A percentile compares a stretch with the other conserved stretches of the same genome.
Evolutionary conservation across 1,284 basidiomycete genomes (phyloP).

Genomic region (Xanthoconium separans): DNA sequence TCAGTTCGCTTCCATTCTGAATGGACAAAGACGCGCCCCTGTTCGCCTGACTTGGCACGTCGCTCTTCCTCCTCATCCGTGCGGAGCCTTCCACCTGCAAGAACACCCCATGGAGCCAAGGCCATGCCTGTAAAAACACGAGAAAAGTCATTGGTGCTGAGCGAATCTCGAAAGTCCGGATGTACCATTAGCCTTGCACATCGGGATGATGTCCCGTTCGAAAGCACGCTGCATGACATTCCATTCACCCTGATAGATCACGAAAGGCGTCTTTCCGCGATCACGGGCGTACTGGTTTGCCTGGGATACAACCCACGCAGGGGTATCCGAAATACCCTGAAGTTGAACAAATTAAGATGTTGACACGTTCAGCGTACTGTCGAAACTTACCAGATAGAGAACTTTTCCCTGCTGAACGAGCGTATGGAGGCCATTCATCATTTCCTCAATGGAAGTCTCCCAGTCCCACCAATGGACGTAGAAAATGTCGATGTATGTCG

Average conservation of each 20-base stretch:
- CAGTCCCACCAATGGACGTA: conserved; percentile 14
- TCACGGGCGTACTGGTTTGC: conserved; percentile 40
- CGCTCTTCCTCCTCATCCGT: conserved; percentile 31
- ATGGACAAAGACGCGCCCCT: conserved; percentile 15
- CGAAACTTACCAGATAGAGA: conserved; percentile 38
- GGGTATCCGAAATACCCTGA: conserved; percentile 39
- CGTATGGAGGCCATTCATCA: conserved; percentile 44
- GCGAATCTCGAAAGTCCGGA: background rate
- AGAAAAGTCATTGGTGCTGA: background rate
- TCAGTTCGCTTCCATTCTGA: conserved; percentile 29
- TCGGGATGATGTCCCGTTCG: conserved; percentile 55
- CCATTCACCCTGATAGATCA: conserved; percentile 57
- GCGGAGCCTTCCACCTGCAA: conserved; percentile 35
- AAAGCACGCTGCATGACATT: conserved; percentile 46
- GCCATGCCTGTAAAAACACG: conserved; percentile 28
- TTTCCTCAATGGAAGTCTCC: conserved; percentile 41
- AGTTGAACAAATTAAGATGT: background rate
- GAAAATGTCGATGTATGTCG: background rate
- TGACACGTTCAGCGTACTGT: too few relatives aligned
- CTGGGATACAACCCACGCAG: conserved; percentile 40
- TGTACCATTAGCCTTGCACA: conserved; percentile 41
- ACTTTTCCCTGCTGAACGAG: conserved; percentile 44
- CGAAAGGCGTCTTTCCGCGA: conserved; percentile 48
- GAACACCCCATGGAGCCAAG: conserved; percentile 39
- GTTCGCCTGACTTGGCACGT: conserved; percentile 24